These are phyloP conservation scores for Colletotrichum phormii DNA, from an alignment of 2,329 filamentous ascomycete species.

Conservation along the genomic window DNA sequence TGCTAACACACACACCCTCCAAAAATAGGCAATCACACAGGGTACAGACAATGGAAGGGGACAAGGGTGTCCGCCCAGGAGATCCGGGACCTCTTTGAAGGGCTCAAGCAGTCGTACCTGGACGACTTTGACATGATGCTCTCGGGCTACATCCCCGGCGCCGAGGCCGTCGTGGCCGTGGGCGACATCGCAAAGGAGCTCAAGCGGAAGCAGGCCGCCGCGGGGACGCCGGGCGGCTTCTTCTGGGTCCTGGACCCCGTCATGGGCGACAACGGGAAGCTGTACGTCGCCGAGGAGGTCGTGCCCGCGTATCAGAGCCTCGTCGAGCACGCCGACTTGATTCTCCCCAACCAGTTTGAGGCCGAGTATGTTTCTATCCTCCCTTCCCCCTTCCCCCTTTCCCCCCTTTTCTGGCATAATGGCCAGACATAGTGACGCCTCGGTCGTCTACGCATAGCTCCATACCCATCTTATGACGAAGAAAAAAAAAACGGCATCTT, in stretches of 20 bases:
- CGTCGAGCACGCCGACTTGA: conserved; percentile 85
- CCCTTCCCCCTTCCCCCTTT: not conserved
- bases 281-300: conserved; percentile 93
- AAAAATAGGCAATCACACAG: conserved; percentile 87
- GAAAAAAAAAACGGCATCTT: not conserved
- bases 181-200: conserved; percentile 87
- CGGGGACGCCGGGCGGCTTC: conserved; percentile 74
- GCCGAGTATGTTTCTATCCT: conserved; percentile 75
- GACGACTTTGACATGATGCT: conserved; percentile 94
- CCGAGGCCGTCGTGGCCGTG: conserved; percentile 84
- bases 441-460: too few relatives aligned
- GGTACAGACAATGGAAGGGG: conserved; percentile 89
- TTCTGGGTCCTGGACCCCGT: conserved; percentile 99
- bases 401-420: too few relatives aligned
- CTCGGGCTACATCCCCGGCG: conserved; percentile 93
- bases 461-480: not conserved
- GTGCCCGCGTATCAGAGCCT: conserved; percentile 90
- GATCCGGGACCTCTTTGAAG: conserved; percentile 85
- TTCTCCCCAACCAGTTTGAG: conserved; percentile 97
- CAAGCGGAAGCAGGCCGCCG: conserved; percentile 70
- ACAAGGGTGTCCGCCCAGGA: conserved; percentile 84
- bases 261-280: conserved; percentile 93
- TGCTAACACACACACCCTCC: not conserved
- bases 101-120: conserved; percentile 84
- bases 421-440: not conserved